Base-by-base conservation (phyloP, 2,329 filamentous ascomycete species). In the Diplodia corticola region DNA sequence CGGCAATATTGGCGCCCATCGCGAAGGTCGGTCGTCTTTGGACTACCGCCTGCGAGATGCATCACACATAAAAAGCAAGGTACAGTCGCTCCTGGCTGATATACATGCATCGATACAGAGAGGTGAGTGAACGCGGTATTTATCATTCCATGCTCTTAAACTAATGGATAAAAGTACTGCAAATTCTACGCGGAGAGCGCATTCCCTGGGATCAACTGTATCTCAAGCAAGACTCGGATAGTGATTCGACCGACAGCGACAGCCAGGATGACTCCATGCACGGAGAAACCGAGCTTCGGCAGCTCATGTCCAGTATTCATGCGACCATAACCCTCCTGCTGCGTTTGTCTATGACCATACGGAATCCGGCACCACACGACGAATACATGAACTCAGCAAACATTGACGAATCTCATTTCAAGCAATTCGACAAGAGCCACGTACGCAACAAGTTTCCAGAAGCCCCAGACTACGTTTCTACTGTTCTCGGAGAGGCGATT, bases 1-100 rank as follows among this genome's bases (percentile, higher is more conserved):
- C 15, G 73, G 74, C 9, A 78, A 77, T 65, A 71, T 75, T 37
- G 74, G 75, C 9, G 76, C 76, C 20, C 75, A 78, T 64, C 69
- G 71, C 12, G 70, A 66, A 65, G 75, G 76, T 9, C 67, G 69
- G 49, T 67, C 73, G 30, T 77, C 75, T 0, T 68, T 78, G 0
- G 74, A 77, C 40, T 72, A 77, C 66, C 67, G 73, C 20, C 69
- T 78, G 5, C 70, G 75, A 48, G 74, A 78, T 61, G 73, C 75
- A 5, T 69, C 69, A 2, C 70, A 75, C 12, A 66, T 77, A 15
- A 71, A 70, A 33, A 24, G 63, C 10, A 68, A 69, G 28, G 69
- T 72, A 9, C 50, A 67, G 4, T 15, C 28, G 1, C 59, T 63
- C 13, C 28, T 63, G 24, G 17, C 9, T 5, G n/a, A 50, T 10